These are phyloP conservation scores for Artemisia argyi DNA, from an alignment of 129 eudicot genomes.

Conservation along the genomic window DNA sequence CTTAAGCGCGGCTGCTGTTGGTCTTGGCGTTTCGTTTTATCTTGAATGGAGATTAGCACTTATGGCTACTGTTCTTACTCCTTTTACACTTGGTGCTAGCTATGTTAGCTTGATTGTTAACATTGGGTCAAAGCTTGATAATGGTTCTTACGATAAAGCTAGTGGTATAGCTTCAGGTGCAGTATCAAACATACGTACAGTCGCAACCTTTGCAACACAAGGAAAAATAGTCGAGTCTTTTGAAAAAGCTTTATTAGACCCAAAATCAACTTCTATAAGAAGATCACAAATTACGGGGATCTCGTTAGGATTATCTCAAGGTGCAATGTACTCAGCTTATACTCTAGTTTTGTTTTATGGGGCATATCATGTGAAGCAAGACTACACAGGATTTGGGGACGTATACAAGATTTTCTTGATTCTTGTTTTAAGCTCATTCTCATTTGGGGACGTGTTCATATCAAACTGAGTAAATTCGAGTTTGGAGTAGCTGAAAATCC, in stretches of 20 bases:
- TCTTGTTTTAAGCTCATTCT: slow-evolving; percentile 80
- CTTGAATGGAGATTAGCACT: slow-evolving; percentile 70
- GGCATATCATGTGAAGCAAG: slow-evolving; percentile 56
- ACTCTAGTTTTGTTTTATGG: slow-evolving; percentile 69
- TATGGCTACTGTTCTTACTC: slow-evolving; percentile 61
- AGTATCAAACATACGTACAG: slow-evolving; percentile 74
- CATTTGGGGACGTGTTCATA: too few relatives aligned
- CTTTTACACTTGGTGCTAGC: slow-evolving; percentile 88
- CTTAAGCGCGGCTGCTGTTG: slow-evolving; percentile 78
- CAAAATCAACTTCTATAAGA: slow-evolving; percentile 54
- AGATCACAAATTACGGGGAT: slow-evolving; percentile 67
- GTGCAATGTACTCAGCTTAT: slow-evolving; percentile 82
- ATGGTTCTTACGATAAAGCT: slow-evolving; percentile 58
- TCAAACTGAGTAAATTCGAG: too few relatives aligned
- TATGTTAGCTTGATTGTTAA: slow-evolving; percentile 68
- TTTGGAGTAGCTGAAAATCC: too few relatives aligned
- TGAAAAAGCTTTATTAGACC: slow-evolving; percentile 57
- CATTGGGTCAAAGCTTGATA: slow-evolving; percentile 69
- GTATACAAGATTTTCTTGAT: slow-evolving; percentile 82
- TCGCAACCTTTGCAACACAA: slow-evolving; percentile 74
- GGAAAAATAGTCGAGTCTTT: slow-evolving; percentile 58
- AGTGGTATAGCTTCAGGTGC: slow-evolving; percentile 84
- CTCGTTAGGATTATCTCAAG: slow-evolving; percentile 72
- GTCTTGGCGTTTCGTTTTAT: slow-evolving; percentile 58
- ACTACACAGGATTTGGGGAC: slow-evolving; percentile 45